Evolutionary conservation across 257 asterid genomes (phyloP).

Genomic region (Henckelia pumila): DNA sequence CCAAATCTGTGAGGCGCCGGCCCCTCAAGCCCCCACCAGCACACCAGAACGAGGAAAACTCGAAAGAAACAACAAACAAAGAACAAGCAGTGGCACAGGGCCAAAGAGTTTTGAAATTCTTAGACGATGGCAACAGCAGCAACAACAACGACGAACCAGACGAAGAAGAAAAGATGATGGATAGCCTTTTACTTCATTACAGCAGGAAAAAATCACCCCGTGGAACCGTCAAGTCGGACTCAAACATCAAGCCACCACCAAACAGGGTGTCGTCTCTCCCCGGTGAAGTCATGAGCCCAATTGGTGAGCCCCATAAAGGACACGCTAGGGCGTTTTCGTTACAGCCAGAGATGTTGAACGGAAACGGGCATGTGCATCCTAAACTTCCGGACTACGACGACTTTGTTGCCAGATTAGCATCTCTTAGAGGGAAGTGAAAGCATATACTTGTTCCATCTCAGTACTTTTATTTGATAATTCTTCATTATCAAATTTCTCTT

Average conservation of each 20-base stretch:
- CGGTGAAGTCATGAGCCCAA: constrained; percentile 26
- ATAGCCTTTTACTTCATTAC: constrained; percentile 48
- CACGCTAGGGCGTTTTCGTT: constrained; percentile 54
- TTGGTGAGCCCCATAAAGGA: constrained; percentile 27
- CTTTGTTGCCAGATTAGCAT: constrained; percentile 67
- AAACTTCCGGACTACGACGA: constrained; percentile 79
- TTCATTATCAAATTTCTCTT: not conserved
- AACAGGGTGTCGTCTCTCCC: constrained; percentile 54
- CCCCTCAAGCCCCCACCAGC: constrained; percentile 24
- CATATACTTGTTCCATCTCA: not conserved
- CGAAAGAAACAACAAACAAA: constrained; percentile 18
- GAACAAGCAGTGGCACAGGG: constrained; percentile 37
- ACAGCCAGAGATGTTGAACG: constrained; percentile 40
- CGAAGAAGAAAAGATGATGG: constrained; percentile 57
- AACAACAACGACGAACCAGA: constrained; percentile 24
- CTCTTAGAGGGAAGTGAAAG: constrained; percentile 34
- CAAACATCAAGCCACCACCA: constrained; percentile 26
- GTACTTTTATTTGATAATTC: not conserved
- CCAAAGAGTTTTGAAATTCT: constrained; percentile 36
- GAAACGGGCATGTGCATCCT: constrained; percentile 64
- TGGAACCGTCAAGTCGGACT: constrained; percentile 23
- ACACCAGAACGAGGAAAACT: constrained; percentile 1
- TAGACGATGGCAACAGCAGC: constrained; percentile 32
- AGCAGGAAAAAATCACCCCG: constrained; percentile 43
- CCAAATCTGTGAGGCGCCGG: constrained; percentile 54